These are phyloP conservation scores for Penicillium sp. DNA, from an alignment of 2,329 filamentous ascomycete genomes.

Conservation along the genomic window DNA sequence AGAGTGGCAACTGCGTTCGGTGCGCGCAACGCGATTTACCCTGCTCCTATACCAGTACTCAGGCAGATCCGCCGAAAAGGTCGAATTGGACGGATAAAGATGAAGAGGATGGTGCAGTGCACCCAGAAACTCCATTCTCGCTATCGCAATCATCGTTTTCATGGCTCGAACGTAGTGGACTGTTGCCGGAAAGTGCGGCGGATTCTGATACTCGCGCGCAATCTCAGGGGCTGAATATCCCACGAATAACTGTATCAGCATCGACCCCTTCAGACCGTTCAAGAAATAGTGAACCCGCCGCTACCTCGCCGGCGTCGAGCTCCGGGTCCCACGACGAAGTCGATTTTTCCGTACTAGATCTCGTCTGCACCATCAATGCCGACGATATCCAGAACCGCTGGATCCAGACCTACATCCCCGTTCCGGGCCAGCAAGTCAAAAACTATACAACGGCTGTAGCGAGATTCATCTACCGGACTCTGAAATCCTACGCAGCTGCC, in stretches of 20 bases:
- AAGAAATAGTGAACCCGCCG: neutral
- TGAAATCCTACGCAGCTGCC: constrained; percentile 52
- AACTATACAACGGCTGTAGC: constrained; percentile 45
- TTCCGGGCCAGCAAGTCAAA: constrained; percentile 51
- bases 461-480: constrained; percentile 47
- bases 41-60: neutral
- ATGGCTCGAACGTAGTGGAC: neutral
- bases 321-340: constrained; percentile 14
- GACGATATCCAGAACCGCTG: constrained; percentile 56
- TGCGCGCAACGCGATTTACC: neutral
- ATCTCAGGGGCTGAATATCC: neutral
- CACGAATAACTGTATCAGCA: neutral
- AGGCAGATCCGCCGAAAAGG: neutral
- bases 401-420: constrained; percentile 54
- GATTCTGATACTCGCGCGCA: neutral
- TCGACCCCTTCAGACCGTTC: neutral
- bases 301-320: neutral
- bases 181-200: neutral
- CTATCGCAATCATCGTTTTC: neutral
- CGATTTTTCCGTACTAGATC: constrained; percentile 40
- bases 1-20: neutral
- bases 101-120: neutral
- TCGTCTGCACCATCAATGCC: constrained; percentile 54
- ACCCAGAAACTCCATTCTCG: neutral
- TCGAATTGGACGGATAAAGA: neutral